Percentiles rank a stretch among this genome's conserved stretches.
Evolutionary conservation across 192 early-diverging fungal species (phyloP).

Genomic region (Jimgerdemannia flammicorona): DNA sequence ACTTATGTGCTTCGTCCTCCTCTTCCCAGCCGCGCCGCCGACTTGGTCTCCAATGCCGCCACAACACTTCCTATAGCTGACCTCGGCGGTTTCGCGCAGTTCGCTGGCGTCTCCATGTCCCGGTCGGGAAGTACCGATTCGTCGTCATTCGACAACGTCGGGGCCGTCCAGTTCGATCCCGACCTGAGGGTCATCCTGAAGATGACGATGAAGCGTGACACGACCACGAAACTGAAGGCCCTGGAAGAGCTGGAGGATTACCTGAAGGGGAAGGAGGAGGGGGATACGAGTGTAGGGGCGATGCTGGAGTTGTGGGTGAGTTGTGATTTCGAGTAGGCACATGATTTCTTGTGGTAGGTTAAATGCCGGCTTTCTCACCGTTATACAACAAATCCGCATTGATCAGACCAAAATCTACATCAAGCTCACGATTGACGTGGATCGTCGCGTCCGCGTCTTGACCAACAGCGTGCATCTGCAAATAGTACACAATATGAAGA

Average conservation of each 20-base stretch:
- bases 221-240: constrained; percentile 83
- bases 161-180: constrained; percentile 22
- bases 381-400: no score
- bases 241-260: constrained; percentile 78
- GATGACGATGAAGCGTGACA: constrained; percentile 82
- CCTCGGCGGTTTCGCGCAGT: constrained; percentile 66
- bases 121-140: constrained; percentile 25
- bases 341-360: not conserved
- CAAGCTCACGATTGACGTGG: constrained; percentile 69
- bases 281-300: constrained; percentile 14
- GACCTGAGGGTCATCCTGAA: constrained; percentile 75
- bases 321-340: not conserved
- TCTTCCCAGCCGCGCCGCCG: constrained; percentile 55
- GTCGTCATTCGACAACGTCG: constrained; percentile 22
- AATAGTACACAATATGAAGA: constrained; percentile 63
- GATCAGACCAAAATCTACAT: not conserved
- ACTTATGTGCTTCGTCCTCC: not conserved
- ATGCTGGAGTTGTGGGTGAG: constrained; percentile 48
- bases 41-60: constrained; percentile 34
- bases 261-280: constrained; percentile 34
- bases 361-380: not conserved
- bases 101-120: constrained; percentile 36
- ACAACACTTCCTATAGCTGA: constrained; percentile 36
- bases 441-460: constrained; percentile 76
- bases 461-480: constrained; percentile 64